Base-by-base conservation (phyloP, 139 green algal species). In the Asterochloris erici region DNA sequence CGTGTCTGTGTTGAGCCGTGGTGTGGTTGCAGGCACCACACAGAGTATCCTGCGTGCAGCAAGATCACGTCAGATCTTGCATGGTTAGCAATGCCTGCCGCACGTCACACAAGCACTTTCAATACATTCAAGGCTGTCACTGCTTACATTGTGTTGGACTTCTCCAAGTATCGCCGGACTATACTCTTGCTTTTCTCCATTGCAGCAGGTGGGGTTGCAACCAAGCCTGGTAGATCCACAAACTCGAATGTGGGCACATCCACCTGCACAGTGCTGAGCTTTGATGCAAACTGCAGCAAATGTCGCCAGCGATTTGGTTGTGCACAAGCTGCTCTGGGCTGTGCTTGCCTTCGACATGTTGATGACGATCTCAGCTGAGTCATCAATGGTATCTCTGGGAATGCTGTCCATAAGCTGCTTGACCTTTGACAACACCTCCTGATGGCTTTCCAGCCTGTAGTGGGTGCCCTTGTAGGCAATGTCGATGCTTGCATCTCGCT, bases 181-280 rank as follows among this genome's bases (percentile, higher is more conserved):
- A 74, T 62, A 21, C 15, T 63, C 64, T 17, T 28, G 27, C 61
- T 81, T 14, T n/a, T 23, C 12, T 54, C 17, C 10, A 13, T n/a
- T 9, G 61, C 13, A 17, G 60, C 63, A 16, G 68, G 62, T 38
- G 77, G 77, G 27, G 28, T 63, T 6, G 9, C 63, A 47, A 73
- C 28, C n/a, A 81, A 63, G 27, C 63, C 77, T 27, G 77, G 77
- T 26, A 81, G 17, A 24, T 81, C 77, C 10, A 81, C 28, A 15
- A 81, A 63, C 28, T 74, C 77, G 0, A 81, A 63, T 0, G 77
- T 81, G 14, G 63, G 63, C 11, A 81, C 28, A 74, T 81, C 63
- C 15, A 74, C 28, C 77, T 81, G 77, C 66, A 71, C 24, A 47
- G 23, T 71, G 66, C 21, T 71, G 17, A 71, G 21, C 19, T 4